A percentile compares a stretch with the other conserved stretches of the same genome.
phyloP scores from a whole-genome alignment of 1,284 basidiomycete species.

The Marasmius tenuissimus region DNA sequence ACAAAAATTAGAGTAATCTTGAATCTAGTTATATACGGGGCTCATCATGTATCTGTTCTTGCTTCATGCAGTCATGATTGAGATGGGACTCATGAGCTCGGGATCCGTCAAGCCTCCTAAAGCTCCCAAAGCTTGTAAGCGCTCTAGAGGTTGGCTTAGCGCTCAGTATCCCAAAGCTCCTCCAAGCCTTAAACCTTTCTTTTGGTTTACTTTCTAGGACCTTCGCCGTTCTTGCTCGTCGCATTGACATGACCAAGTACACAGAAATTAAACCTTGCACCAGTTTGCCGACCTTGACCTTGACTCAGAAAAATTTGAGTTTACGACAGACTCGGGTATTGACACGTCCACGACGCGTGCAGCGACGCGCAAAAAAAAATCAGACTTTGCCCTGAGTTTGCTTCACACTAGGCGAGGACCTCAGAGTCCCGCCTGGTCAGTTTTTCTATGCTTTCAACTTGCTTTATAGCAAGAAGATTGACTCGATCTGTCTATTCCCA shows the following conservation, averaged over 20 bases:
- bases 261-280: too few relatives aligned
- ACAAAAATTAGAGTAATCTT: background rate
- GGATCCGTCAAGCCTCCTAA: too few relatives aligned
- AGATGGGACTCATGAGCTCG: too few relatives aligned
- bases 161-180: too few relatives aligned
- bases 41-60: background rate
- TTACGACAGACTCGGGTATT: background rate
- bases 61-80: background rate
- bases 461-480: slow-evolving; percentile 6
- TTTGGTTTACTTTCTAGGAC: too few relatives aligned
- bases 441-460: slow-evolving; percentile 10
- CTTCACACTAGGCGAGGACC: background rate
- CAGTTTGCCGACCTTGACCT: too few relatives aligned
- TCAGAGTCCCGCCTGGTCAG: background rate
- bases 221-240: too few relatives aligned
- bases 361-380: background rate
- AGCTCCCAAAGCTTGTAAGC: too few relatives aligned
- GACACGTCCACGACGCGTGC: slow-evolving; percentile 2
- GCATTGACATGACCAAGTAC: too few relatives aligned
- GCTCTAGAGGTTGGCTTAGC: too few relatives aligned
- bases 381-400: background rate
- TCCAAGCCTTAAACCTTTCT: too few relatives aligned
- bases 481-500: slow-evolving; percentile 13
- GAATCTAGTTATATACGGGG: background rate
- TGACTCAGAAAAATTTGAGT: too few relatives aligned